Percentiles rank a stretch among this genome's conserved stretches.
Evolutionary conservation across 192 early-diverging fungal species (phyloP).

Genomic region (Pilaira anomala): DNA sequence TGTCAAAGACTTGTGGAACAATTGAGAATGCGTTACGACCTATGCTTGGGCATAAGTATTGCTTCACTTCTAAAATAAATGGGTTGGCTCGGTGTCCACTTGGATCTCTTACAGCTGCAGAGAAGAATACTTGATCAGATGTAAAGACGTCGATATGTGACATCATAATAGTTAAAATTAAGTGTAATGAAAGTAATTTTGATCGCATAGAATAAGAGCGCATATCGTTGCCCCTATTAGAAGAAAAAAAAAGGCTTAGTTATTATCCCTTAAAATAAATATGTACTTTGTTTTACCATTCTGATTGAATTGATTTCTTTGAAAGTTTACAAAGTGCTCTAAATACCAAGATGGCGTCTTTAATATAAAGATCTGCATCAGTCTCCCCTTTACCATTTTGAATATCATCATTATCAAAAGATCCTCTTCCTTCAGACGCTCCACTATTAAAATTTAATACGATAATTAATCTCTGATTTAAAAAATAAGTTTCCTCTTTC

Average conservation of each 20-base stretch:
- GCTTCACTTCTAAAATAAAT: constrained; percentile 82
- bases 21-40: constrained; percentile 78
- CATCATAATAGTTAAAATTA: constrained; percentile 71
- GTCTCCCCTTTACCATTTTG: constrained; percentile 12
- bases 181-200: constrained; percentile 77
- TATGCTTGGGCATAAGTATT: constrained; percentile 80
- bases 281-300: constrained; percentile 39
- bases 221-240: constrained; percentile 57
- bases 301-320: constrained; percentile 75
- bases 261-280: not conserved
- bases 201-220: constrained; percentile 80
- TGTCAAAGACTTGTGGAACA: constrained; percentile 76
- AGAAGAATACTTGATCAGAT: constrained; percentile 45
- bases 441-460: not conserved
- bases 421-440: constrained; percentile 16
- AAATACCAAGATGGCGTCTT: constrained; percentile 81
- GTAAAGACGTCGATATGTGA: constrained; percentile 77
- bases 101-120: constrained; percentile 29
- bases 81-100: constrained; percentile 39
- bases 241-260: not conserved
- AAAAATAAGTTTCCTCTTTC: not conserved
- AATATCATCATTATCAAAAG: constrained; percentile 24
- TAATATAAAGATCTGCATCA: constrained; percentile 39
- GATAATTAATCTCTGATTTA: not conserved
- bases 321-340: constrained; percentile 86